These are phyloP conservation scores for Nelumbo lutea DNA, from an alignment of 164 flowering plant species.

Conservation along the genomic window DNA sequence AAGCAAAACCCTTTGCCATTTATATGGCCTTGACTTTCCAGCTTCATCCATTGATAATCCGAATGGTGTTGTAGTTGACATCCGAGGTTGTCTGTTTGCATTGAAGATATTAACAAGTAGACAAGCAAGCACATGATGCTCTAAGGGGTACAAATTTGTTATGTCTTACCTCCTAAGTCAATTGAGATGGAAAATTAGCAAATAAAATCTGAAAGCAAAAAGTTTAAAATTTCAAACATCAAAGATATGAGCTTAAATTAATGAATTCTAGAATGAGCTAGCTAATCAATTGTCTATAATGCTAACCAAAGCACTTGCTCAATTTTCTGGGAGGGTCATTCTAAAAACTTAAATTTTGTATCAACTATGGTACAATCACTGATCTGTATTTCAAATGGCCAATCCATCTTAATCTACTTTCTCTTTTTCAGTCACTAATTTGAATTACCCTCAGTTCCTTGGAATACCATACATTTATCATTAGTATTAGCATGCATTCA, in stretches of 20 bases:
- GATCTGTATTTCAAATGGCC: too few relatives aligned
- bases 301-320: too few relatives aligned
- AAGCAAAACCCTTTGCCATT: constrained; percentile 92
- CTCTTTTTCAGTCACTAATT: too few relatives aligned
- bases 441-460: too few relatives aligned
- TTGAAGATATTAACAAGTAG: background rate
- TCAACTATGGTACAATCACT: too few relatives aligned
- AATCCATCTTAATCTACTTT: too few relatives aligned
- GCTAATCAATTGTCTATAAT: too few relatives aligned
- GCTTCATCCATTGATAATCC: constrained; percentile 43
- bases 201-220: background rate
- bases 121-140: background rate
- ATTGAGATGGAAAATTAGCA: background rate
- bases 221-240: background rate
- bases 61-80: constrained; percentile 41
- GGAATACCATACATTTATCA: too few relatives aligned
- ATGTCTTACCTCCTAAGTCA: too few relatives aligned
- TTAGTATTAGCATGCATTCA: too few relatives aligned
- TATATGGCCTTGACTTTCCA: constrained; percentile 36
- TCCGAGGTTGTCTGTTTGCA: constrained; percentile 40
- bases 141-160: background rate
- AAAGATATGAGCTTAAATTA: background rate
- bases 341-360: too few relatives aligned
- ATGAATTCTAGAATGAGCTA: background rate
- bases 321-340: too few relatives aligned